Base-by-base conservation (phyloP, 345 rosid genomes). In the Barbarea vulgaris region DNA sequence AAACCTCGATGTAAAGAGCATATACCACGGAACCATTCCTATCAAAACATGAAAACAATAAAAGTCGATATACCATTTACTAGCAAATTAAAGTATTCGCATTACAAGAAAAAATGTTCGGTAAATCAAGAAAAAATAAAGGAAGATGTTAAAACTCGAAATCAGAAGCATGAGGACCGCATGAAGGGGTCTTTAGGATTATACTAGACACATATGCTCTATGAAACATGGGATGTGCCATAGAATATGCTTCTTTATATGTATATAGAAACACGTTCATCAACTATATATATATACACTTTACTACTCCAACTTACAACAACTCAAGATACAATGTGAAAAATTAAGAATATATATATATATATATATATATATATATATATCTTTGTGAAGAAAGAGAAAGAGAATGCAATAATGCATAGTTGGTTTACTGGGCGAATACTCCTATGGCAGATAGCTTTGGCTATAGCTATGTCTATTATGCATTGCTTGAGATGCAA, bases 141-240 rank as follows among this genome's bases (percentile, higher is more conserved):
- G 25, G 7, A 44, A 36, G 7, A 36, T 18, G 62, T 72, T 37
- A 61, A 37, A 52, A 21, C 21, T 9, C 17, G 70, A 52, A 33
- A 63, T 21, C 63, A 55, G 66, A 65, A 74, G 54, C 58, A 57
- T 66, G 66, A 64, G 64, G 67, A 74, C 73, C 69, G 53, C 44
- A 65, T 54, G 65, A 54, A 55, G 14, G 21, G 60, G 67, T 66
- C 61, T 47, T 36, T 66, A 37, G 73, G 78, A 57, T 75, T 67
- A 75, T 67, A 67, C 78, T 58, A 58, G 9, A 57, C 17, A 75
- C 61, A 75, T 66, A 75, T 75, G 73, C 78, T 75, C 44, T 48
- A 57, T 57, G 61, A 75, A 67, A 67, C 61, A 47, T 46, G 28
- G 73, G 22, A 74, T 74, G 39, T 75, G 67, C 78, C 34, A 48